Evolutionary conservation across 2,329 filamentous ascomycete species (phyloP), one percentile per base, ranked within the genome.

Genomic region (Penicillium glabrum): DNA sequence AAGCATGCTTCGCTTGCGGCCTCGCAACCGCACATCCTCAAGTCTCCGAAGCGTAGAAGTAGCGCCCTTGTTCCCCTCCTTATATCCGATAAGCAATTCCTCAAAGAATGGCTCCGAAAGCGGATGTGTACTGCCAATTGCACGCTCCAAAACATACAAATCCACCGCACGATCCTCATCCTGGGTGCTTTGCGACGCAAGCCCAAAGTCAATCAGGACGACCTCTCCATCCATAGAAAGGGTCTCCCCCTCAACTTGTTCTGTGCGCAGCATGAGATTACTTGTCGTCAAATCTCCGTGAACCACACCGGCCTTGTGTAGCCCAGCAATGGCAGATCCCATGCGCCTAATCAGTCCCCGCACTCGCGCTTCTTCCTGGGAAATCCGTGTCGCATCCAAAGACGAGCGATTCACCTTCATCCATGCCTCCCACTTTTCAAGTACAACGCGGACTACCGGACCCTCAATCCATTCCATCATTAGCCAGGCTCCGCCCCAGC

Each of bases 281-380:
- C 93, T 97, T 61, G 93, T 99, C 59, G 95, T 99, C 77, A 99
- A 77, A 78, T 99, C 95, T 41, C 95, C 95, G 78, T 99, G 95
- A 57, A 96, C 87, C 54, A 98, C 85, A 16, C 93, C 93, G n/a
- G 86, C 82, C 53, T 82, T 83, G 79, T 99, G 95, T 80, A 99
- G 79, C 53, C 74, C 82, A 8, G 89, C 92, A 16, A 96, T 84
- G 2, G 87, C 86, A 5, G 72, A 69, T 1, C 91, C 93, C 58
- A 96, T 86, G 61, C 84, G 81, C 46, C 80, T 77, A 84, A 96
- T 86, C 59, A 96, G 76, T 13, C 71, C 79, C 46, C 82, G 78
- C 16, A 92, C 74, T 33, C 79, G 79, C 35, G 71, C 72, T 60
- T 85, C 82, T n/a, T 79, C 74, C 4, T 70, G 72, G 37, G 74